Evolutionary conservation across 2,329 filamentous ascomycete genomes (phyloP).

Genomic region (Colletotrichum salicis): DNA sequence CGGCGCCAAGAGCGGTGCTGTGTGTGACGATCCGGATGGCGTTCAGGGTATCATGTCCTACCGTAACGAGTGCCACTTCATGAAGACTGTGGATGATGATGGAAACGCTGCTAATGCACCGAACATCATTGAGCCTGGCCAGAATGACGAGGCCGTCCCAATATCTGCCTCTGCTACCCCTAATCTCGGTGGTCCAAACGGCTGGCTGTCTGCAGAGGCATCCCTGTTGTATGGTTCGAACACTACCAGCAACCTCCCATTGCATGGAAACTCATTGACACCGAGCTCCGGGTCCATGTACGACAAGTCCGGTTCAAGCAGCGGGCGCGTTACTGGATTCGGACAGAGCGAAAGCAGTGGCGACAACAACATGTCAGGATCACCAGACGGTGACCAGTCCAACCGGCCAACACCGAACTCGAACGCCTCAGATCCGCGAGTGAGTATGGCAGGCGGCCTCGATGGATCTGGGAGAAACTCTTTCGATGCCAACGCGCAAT

Average conservation of each 20-base stretch:
- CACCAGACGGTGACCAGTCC: conserved; percentile 61
- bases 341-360: conserved; percentile 55
- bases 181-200: conserved; percentile 42
- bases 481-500: conserved; percentile 63
- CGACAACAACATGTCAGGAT: conserved; percentile 57
- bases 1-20: conserved; percentile 36
- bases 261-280: conserved; percentile 30
- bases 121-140: conserved; percentile 52
- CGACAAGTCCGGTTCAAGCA: conserved; percentile 44
- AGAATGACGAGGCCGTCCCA: conserved; percentile 41
- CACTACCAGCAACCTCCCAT: conserved; percentile 28
- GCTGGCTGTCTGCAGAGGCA: conserved; percentile 54
- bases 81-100: conserved; percentile 53
- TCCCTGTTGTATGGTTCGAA: conserved; percentile 44
- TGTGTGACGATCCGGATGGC: conserved; percentile 46
- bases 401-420: conserved; percentile 71
- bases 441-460: conserved; percentile 38
- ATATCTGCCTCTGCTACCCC: conserved; percentile 39
- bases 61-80: conserved; percentile 56
- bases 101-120: conserved; percentile 51
- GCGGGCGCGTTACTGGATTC: conserved; percentile 48
- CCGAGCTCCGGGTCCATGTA: conserved; percentile 41
- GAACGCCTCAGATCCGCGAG: conserved; percentile 58
- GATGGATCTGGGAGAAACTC: conserved; percentile 55
- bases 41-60: conserved; percentile 55